Conservation (phyloP, 2,329 filamentous ascomycete genomes). For the Leptographium wingfieldii region DNA sequence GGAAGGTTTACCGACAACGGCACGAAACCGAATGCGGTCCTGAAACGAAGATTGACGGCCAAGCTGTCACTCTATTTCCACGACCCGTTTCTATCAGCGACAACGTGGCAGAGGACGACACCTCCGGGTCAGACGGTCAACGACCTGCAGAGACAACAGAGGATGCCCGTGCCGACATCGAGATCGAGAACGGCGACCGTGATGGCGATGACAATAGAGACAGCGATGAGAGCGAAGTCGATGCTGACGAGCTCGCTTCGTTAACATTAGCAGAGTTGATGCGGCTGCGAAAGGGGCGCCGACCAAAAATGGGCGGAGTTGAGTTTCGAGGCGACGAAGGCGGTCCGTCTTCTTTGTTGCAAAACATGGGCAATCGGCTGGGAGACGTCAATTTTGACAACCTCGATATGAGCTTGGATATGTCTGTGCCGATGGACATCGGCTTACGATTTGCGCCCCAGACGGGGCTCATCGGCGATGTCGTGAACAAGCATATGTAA, state of each 20-base stretch:
- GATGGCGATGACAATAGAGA: conserved; percentile 7
- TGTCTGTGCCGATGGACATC: conserved; percentile 5
- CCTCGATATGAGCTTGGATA: neutral
- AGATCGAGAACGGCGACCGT: neutral
- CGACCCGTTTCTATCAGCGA: neutral
- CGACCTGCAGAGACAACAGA: neutral
- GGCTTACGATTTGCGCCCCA: conserved; percentile 53
- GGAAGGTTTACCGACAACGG: conserved; percentile 46
- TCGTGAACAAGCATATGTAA: conserved; percentile 70
- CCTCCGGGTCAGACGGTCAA: neutral
- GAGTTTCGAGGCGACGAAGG: conserved; percentile 32
- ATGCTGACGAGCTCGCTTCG: conserved; percentile 13
- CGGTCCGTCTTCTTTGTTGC: neutral
- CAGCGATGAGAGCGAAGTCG: conserved; percentile 6
- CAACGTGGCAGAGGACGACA: neutral
- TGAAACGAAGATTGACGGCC: neutral
- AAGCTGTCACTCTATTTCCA: neutral
- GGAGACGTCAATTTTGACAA: conserved; percentile 3
- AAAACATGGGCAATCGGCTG: neutral
- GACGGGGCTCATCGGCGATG: conserved; percentile 53
- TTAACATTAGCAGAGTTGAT: conserved; percentile 38
- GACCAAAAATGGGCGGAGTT: conserved; percentile 39
- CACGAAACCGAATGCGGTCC: neutral
- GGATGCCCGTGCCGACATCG: neutral
- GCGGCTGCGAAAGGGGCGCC: conserved; percentile 38